phyloP scores from a whole-genome alignment of 805 yeast species.

The Pichia heedii region DNA sequence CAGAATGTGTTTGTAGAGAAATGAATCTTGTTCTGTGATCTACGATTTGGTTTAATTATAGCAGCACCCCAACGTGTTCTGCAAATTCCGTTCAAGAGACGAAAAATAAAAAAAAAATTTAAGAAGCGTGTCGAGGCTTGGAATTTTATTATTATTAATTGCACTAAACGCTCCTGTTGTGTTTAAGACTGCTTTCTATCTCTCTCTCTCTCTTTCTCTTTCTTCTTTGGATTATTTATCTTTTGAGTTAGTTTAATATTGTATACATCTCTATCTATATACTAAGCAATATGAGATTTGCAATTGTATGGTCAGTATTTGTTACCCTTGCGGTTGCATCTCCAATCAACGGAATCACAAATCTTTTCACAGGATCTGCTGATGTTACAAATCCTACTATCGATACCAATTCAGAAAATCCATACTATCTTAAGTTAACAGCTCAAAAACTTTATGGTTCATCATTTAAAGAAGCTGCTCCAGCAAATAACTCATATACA shows the following conservation, averaged over 20 bases:
- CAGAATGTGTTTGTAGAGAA: slow-evolving; percentile 4
- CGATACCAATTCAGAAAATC: background rate
- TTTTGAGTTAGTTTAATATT: no score
- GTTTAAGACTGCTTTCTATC: background rate
- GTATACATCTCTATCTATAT: no score
- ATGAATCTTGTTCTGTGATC: no score
- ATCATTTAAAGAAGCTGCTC: background rate
- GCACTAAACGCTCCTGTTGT: background rate
- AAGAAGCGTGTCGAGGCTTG: background rate
- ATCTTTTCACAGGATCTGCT: background rate
- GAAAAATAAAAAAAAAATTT: background rate
- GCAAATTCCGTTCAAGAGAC: no score
- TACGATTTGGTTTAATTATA: no score
- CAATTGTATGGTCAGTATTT: background rate
- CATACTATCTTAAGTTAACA: background rate
- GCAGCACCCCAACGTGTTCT: background rate
- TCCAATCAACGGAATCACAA: background rate
- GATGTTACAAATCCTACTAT: background rate
- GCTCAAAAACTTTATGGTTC: background rate
- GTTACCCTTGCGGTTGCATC: background rate
- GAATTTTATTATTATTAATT: background rate
- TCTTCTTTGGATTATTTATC: no score
- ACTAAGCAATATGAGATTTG: background rate
- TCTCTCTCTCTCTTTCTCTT: background rate
- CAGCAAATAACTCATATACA: background rate